Base-by-base conservation (phyloP, 257 asterid genomes). In the Linaria vulgaris region DNA sequence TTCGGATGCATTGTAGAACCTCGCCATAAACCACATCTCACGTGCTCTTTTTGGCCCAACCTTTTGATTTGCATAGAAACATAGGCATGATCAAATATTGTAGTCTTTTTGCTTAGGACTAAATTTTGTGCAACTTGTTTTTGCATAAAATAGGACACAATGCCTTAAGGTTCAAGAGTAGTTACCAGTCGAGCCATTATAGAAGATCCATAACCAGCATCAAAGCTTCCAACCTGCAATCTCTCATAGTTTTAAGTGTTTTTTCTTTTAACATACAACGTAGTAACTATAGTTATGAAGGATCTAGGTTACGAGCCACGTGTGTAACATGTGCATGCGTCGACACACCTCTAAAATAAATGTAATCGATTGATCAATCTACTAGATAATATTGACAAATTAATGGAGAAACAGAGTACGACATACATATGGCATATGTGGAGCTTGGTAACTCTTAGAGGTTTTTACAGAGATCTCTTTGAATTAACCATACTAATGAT, bases 171-270 rank as follows among this genome's bases (percentile, higher is more conserved):
- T 4, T 3, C 41, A 34, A 34, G 41, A 34, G 9, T 34, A 27
- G 78, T 73, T 73, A 91, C 99, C 94, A 92, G 34, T 21, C 97
- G 96, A 24, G 95, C 71, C 96, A 91, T 91, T 57, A 88, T 79
- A 9, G 98, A 91, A 65, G 95, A 84, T 38, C 99, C 99, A 38
- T 83, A 92, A 65, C 99, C 99, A 70, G 99, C 99, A 74, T 92
- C 99, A 60, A 89, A 92, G 82, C 99, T 92, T 76, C 99, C 99
- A 27, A 92, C 99, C 96, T 90, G 73, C 64, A 80, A 11, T 24
- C 24, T 14, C 21, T 25, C n/a, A n/a, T n/a, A n/a, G n/a, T n/a
- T n/a, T n/a, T n/a, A n/a, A n/a, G n/a, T n/a, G n/a, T n/a, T n/a
- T n/a, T n/a, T n/a, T n/a, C n/a, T n/a, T n/a, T n/a, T n/a, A n/a